Base-by-base conservation (phyloP, 345 rosid genomes). In the Cardiospermum halicacabum region DNA sequence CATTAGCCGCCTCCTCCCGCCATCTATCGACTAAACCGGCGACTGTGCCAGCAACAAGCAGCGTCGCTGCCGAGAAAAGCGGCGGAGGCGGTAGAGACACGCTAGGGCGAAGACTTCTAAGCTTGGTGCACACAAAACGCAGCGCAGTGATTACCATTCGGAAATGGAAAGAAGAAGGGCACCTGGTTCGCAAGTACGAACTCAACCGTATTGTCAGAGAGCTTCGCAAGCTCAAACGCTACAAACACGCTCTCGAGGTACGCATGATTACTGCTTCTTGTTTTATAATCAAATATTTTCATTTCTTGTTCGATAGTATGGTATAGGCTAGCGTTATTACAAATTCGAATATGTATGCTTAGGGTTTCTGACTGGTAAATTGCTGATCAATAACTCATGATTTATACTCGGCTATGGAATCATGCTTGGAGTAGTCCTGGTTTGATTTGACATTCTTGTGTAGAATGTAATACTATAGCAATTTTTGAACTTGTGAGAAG, bases 231-330 rank as follows among this genome's bases (percentile, higher is more conserved):
- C 65, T 85, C 45, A 84, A 81, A 69, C 97, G 99, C 24, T 84
- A 81, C 77, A 85, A 90, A 69, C 97, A 89, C 78, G 97, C 96
- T 3, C 89, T 91, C 53, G 96, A 94, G 96, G 95, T 87, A 89
- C 84, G 51, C 36, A 58, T 47, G 0, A 67, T 48, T 36, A 61
- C 30, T 28, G 22, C n/a, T 43, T 26, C 37, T 60, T 16, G 21
- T 58, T 31, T 37, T 45, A 16, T 25, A 11, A 4, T 59, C 3
- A 12, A 22, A 11, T 1, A n/a, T n/a, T n/a, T n/a, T n/a, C n/a
- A n/a, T n/a, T n/a, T n/a, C n/a, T n/a, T n/a, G n/a, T n/a, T n/a
- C n/a, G n/a, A n/a, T n/a, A n/a, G n/a, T n/a, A n/a, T n/a, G n/a
- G n/a, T n/a, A n/a, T n/a, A n/a, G n/a, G n/a, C n/a, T n/a, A n/a